These are phyloP conservation scores for Mycena albidolilacea DNA, from an alignment of 768 basidiomycete genomes.

Conservation along the genomic window DNA sequence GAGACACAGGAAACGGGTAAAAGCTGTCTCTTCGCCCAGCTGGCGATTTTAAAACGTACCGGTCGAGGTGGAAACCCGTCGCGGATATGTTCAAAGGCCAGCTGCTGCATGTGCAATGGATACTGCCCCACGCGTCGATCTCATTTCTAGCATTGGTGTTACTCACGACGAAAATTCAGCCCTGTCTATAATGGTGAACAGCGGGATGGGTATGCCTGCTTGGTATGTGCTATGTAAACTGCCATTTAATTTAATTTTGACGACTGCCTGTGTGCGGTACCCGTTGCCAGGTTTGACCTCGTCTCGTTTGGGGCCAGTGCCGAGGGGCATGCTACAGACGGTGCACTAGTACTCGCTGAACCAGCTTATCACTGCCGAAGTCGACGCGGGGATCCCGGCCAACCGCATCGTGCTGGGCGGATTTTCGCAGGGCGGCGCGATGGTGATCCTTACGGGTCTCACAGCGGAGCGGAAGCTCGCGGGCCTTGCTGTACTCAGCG, in stretches of 20 bases:
- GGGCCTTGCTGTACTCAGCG: slow-evolving; percentile 81
- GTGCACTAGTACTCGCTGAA: slow-evolving; percentile 73
- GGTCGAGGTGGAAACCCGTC: slow-evolving; percentile 72
- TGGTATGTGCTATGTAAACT: slow-evolving; percentile 60
- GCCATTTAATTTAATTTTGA: too few relatives aligned
- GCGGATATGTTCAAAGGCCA: slow-evolving; percentile 75
- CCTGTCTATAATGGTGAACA: slow-evolving; percentile 81
- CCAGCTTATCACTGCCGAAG: slow-evolving; percentile 80
- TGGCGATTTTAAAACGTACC: slow-evolving; percentile 39
- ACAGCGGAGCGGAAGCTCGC: slow-evolving; percentile 77
- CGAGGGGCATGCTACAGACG: slow-evolving; percentile 82
- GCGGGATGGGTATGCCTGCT: slow-evolving; percentile 81
- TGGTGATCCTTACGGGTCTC: slow-evolving; percentile 82
- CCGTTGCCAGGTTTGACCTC: slow-evolving; percentile 80
- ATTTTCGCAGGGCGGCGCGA: slow-evolving; percentile 89
- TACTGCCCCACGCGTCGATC: slow-evolving; percentile 80
- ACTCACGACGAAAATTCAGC: slow-evolving; percentile 49
- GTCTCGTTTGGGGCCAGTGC: slow-evolving; percentile 71
- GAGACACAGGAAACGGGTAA: not conserved
- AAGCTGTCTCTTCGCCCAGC: not conserved
- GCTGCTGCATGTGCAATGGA: slow-evolving; percentile 88
- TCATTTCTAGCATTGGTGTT: slow-evolving; percentile 32
- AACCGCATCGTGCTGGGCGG: slow-evolving; percentile 88
- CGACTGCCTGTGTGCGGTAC: too few relatives aligned
- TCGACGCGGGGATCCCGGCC: slow-evolving; percentile 77